A percentile compares a stretch with the other conserved stretches of the same genome.
phyloP scores from a whole-genome alignment of 495 filamentous ascomycete species.

The Talaromyces proteolyticus region DNA sequence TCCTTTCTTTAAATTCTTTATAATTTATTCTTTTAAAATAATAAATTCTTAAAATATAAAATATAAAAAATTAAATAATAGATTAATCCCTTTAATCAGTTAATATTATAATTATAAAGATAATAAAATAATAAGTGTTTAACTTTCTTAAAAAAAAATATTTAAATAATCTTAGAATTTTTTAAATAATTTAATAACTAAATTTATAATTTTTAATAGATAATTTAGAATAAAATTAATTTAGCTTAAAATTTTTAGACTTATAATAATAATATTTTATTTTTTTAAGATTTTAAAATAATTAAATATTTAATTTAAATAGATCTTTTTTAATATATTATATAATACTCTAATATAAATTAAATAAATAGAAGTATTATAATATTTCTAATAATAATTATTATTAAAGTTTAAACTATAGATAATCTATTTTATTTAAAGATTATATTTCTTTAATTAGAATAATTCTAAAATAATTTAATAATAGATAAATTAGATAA shows the following conservation, averaged over 20 bases:
- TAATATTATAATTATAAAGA: constrained; percentile 1
- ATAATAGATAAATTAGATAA: too few species aligned
- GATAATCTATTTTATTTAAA: background rate
- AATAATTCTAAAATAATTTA: background rate
- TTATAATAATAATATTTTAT: too few species aligned
- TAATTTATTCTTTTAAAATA: too few species aligned
- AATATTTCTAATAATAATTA: too few species aligned
- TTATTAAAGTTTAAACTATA: background rate
- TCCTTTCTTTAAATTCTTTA: too few species aligned
- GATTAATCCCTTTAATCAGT: constrained; percentile 4
- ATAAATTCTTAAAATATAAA: constrained; percentile 1
- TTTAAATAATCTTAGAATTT: too few species aligned
- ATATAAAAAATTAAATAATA: constrained; percentile 3
- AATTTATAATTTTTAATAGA: too few species aligned
- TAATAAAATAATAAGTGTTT: constrained; percentile 3
- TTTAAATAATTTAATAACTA: too few species aligned
- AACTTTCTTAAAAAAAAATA: background rate
- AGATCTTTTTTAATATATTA: background rate
- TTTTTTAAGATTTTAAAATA: background rate
- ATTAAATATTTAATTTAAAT: background rate
- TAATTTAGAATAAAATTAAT: too few species aligned
- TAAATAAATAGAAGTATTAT: too few species aligned
- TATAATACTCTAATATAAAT: too few species aligned
- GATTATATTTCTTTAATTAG: background rate
- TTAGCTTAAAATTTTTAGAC: too few species aligned